Conservation (phyloP, 192 early-diverging fungal species). For the Backusella morwellensis region DNA sequence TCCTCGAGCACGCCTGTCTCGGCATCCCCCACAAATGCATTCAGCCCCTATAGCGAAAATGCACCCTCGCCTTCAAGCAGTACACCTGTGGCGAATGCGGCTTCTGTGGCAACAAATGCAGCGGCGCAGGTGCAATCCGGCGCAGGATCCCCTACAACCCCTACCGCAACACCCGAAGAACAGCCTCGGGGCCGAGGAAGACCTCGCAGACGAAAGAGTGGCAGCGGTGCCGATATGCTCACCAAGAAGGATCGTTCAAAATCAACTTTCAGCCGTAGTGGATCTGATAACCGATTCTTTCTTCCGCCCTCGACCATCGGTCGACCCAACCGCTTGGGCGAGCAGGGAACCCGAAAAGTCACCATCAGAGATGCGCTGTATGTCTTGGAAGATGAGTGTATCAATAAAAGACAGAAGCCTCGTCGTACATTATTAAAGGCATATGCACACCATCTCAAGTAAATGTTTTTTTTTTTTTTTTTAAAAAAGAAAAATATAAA, state of each 20-base stretch:
- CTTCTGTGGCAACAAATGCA: neutral
- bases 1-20: neutral
- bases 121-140: neutral
- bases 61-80: neutral
- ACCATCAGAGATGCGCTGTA: slow-evolving; percentile 73
- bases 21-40: neutral
- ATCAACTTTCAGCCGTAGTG: neutral
- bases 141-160: neutral
- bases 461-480: neutral
- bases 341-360: slow-evolving; percentile 57
- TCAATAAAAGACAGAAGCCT: slow-evolving; percentile 38
- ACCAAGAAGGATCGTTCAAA: slow-evolving; percentile 1
- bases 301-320: slow-evolving; percentile 33
- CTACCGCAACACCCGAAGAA: neutral
- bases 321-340: slow-evolving; percentile 33
- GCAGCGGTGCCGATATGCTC: slow-evolving; percentile 2
- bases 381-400: slow-evolving; percentile 67
- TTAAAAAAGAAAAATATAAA: neutral
- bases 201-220: slow-evolving; percentile 8
- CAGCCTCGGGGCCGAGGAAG: slow-evolving; percentile 23
- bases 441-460: slow-evolving; percentile 43
- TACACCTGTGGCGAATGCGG: neutral
- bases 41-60: neutral
- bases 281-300: slow-evolving; percentile 1
- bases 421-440: slow-evolving; percentile 46